These are phyloP conservation scores for Amylostereum areolatum DNA, from an alignment of 1,284 basidiomycete genomes.

Conservation along the genomic window DNA sequence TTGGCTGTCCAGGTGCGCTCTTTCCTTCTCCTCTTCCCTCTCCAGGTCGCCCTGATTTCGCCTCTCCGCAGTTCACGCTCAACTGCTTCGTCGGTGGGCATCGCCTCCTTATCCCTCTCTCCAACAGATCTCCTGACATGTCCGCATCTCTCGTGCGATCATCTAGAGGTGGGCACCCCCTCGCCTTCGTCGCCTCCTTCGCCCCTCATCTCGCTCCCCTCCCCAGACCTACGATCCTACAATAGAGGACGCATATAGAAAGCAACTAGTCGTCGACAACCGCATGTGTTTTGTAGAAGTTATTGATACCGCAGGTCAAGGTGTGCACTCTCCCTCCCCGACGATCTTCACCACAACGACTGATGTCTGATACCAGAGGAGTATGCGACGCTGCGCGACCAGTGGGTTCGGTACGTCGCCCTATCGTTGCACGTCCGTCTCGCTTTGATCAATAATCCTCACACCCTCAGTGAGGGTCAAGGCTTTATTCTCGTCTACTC, in stretches of 20 bases:
- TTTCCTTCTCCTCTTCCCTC: constrained; percentile 3
- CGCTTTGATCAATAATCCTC: constrained; percentile 9
- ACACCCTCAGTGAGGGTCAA: constrained; percentile 79
- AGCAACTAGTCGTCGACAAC: constrained; percentile 88
- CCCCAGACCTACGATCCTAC: constrained; percentile 82
- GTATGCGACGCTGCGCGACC: constrained; percentile 95
- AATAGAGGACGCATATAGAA: constrained; percentile 93
- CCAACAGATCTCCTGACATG: constrained; percentile 9
- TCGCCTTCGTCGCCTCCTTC: no score
- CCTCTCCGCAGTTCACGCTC: constrained; percentile 68
- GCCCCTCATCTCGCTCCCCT: constrained; percentile 2
- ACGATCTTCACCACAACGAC: constrained; percentile 7
- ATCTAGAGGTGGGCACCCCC: no score
- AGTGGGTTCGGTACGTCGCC: constrained; percentile 87
- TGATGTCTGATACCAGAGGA: constrained; percentile 58
- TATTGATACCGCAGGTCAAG: constrained; percentile 92
- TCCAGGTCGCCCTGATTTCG: constrained; percentile 13
- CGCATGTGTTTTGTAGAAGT: constrained; percentile 90
- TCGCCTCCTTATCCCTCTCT: constrained; percentile 9
- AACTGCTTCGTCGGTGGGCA: constrained; percentile 85
- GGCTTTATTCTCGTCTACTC: constrained; percentile 99
- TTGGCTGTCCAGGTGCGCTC: constrained; percentile 83
- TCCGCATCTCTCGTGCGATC: constrained; percentile 12
- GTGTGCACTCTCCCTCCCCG: constrained; percentile 37
- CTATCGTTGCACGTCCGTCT: constrained; percentile 2